phyloP scores from a whole-genome alignment of 345 rosid genomes.

The Syzygium grande region DNA sequence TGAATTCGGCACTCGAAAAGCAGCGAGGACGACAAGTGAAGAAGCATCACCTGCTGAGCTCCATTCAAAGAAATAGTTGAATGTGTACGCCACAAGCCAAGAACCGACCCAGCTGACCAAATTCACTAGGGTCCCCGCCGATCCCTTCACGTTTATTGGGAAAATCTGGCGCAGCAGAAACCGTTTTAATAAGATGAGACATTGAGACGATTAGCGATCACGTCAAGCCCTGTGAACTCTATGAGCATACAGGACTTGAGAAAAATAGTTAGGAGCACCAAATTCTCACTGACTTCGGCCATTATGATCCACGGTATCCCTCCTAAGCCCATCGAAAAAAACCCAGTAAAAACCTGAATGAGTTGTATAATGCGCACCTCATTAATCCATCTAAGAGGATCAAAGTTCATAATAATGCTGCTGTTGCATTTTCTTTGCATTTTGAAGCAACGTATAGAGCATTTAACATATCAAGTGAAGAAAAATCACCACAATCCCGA shows the following conservation, averaged over 20 bases:
- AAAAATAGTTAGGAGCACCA: background rate
- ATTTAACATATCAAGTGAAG: background rate
- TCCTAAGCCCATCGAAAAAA: constrained; percentile 48
- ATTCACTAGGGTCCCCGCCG: constrained; percentile 20
- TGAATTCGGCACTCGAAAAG: background rate
- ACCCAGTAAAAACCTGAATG: constrained; percentile 32
- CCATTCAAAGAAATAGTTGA: constrained; percentile 23
- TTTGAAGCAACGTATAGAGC: background rate
- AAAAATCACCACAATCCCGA: constrained; percentile 28
- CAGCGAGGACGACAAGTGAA: background rate
- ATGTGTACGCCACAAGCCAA: constrained; percentile 20
- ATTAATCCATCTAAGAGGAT: background rate
- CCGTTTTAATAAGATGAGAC: background rate
- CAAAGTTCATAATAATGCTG: background rate
- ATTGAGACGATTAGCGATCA: background rate
- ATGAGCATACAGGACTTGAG: background rate
- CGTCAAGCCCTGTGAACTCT: background rate
- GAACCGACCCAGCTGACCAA: constrained; percentile 12
- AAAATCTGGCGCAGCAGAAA: constrained; percentile 14
- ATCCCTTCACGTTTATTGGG: constrained; percentile 20
- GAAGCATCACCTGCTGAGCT: constrained; percentile 21
- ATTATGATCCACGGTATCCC: constrained; percentile 65
- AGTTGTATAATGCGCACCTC: background rate
- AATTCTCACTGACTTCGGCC: constrained; percentile 37
- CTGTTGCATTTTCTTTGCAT: background rate